Conservation (phyloP, 2,329 filamentous ascomycete genomes). For the Aurifilum marmelostoma region DNA sequence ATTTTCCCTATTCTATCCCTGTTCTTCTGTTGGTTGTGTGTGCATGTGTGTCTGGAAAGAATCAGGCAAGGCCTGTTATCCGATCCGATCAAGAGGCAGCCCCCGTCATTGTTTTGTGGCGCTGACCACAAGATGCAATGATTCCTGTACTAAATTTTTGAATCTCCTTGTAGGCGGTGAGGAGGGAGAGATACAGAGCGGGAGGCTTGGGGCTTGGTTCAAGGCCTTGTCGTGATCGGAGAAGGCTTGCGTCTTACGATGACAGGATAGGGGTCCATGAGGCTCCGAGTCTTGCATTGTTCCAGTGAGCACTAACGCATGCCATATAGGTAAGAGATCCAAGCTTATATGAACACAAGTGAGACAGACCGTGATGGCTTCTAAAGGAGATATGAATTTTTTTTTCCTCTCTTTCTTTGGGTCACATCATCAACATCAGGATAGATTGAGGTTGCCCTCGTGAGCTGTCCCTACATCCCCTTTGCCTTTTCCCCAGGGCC, state of each 20-base stretch:
- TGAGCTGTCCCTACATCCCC: neutral
- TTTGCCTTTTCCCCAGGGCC: neutral
- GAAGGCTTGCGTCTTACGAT: neutral
- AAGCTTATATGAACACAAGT: neutral
- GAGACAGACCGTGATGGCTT: too few relatives aligned
- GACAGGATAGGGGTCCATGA: too few relatives aligned
- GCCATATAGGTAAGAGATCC: neutral
- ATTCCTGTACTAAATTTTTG: neutral
- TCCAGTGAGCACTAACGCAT: neutral
- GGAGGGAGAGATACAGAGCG: neutral
- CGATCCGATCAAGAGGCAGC: neutral
- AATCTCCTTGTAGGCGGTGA: neutral
- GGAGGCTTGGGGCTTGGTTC: neutral
- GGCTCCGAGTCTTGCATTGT: neutral
- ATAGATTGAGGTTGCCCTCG: slow-evolving; percentile 15
- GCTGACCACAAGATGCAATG: neutral
- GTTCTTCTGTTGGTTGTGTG: neutral
- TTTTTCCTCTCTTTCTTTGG: too few relatives aligned
- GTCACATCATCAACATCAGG: slow-evolving; percentile 9
- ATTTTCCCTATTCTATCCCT: neutral
- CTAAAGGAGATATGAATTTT: neutral
- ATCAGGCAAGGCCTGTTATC: neutral
- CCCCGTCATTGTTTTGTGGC: neutral
- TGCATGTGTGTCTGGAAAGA: neutral
- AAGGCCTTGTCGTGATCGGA: neutral